phyloP scores from a whole-genome alignment of 2,329 filamentous ascomycete species.

The Lasiodiplodia citricola region DNA sequence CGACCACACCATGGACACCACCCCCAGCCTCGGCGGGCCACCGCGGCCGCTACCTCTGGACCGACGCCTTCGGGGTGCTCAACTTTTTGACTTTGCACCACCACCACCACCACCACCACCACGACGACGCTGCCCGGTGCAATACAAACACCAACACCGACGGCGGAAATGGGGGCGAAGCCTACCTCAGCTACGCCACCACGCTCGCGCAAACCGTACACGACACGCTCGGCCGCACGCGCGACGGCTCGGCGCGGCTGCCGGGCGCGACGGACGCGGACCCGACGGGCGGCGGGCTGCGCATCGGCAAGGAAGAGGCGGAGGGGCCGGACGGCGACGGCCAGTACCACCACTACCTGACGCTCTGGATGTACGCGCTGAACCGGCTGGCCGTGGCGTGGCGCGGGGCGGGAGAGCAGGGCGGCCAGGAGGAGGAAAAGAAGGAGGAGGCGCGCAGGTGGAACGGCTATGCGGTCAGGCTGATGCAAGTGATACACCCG shows the following conservation, averaged over 20 bases:
- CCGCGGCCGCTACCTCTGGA: constrained; percentile 65
- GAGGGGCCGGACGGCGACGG: constrained; percentile 60
- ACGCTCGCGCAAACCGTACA: constrained; percentile 60
- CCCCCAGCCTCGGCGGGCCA: constrained; percentile 60
- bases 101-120: not conserved
- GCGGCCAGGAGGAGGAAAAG: not conserved
- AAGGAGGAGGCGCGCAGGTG: constrained; percentile 50
- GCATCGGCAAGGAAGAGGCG: constrained; percentile 62
- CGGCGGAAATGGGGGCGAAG: constrained; percentile 17
- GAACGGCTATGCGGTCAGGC: constrained; percentile 57
- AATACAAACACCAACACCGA: not conserved
- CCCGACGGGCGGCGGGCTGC: constrained; percentile 60
- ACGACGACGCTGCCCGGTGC: too few relatives aligned
- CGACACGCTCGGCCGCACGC: constrained; percentile 57
- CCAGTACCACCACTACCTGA: constrained; percentile 67
- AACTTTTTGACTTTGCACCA: constrained; percentile 62
- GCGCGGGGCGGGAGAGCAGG: not conserved
- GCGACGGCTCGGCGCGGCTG: constrained; percentile 55
- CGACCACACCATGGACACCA: constrained; percentile 50
- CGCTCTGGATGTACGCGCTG: constrained; percentile 67
- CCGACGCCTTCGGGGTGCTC: constrained; percentile 49
- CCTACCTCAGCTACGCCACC: constrained; percentile 57
- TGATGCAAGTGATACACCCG: constrained; percentile 60
- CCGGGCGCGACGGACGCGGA: constrained; percentile 58
- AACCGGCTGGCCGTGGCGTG: constrained; percentile 57